Evolutionary conservation across 768 basidiomycete genomes (phyloP).

Genomic region (Suillus brevipes): DNA sequence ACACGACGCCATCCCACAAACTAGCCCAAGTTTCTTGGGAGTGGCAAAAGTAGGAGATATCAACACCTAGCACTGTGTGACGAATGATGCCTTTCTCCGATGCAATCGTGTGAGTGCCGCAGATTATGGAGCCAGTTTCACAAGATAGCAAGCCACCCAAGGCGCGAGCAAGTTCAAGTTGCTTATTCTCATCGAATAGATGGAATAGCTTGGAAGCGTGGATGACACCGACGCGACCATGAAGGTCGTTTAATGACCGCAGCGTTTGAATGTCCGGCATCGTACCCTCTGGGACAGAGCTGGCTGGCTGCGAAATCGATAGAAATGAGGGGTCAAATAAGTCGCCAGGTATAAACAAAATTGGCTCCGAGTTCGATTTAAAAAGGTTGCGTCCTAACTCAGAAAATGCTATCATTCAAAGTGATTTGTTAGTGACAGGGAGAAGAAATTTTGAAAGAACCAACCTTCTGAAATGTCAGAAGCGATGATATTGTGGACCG

Average conservation of each 20-base stretch:
- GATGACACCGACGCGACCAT: constrained; percentile 46
- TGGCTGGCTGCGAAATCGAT: constrained; percentile 24
- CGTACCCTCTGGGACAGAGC: constrained; percentile 17
- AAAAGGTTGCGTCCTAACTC: constrained; percentile 58
- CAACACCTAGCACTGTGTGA: constrained; percentile 11
- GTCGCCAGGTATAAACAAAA: constrained; percentile 55
- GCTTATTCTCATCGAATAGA: constrained; percentile 20
- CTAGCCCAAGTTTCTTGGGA: constrained; percentile 16
- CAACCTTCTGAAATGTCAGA: constrained; percentile 36
- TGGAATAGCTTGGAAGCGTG: constrained; percentile 48
- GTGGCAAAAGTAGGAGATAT: constrained; percentile 16
- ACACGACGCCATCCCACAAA: constrained; percentile 14
- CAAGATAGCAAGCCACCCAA: constrained; percentile 22
- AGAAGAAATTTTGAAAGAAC: not conserved
- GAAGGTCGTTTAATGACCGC: constrained; percentile 43
- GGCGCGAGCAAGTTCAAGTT: constrained; percentile 16
- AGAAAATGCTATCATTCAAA: constrained; percentile 47
- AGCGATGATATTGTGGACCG: constrained; percentile 31
- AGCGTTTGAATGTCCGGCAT: constrained; percentile 31
- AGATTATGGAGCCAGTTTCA: constrained; percentile 21
- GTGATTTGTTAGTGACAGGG: not conserved
- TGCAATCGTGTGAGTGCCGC: constrained; percentile 18
- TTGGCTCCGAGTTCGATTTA: constrained; percentile 47
- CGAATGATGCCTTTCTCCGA: constrained; percentile 8
- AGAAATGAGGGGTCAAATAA: constrained; percentile 47